Evolutionary conservation across 2,329 filamentous ascomycete species (phyloP).

Genomic region (Pestalotiopsis sp.): DNA sequence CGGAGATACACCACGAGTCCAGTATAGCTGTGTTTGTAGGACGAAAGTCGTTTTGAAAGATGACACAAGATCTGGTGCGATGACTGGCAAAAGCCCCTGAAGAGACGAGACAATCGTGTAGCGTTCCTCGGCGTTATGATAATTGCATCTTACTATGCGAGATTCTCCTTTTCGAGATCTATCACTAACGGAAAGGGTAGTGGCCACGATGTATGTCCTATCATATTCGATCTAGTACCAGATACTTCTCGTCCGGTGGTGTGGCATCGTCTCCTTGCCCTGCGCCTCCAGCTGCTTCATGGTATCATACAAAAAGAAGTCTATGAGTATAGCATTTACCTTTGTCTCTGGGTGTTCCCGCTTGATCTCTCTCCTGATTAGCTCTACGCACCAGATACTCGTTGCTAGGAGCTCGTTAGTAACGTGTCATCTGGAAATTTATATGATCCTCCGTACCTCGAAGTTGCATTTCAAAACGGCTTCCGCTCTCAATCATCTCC

Average conservation of each 20-base stretch:
- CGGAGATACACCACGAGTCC: no score
- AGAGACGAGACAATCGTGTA: no score
- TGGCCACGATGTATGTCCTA: no score
- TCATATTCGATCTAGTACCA: slow-evolving; percentile 78
- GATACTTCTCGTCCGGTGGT: slow-evolving; percentile 90
- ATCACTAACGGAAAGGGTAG: no score
- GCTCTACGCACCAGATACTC: slow-evolving; percentile 94
- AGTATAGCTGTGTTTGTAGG: no score
- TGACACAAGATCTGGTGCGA: no score
- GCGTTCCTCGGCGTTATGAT: no score
- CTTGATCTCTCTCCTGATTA: slow-evolving; percentile 81
- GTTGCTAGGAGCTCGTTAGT: slow-evolving; percentile 56
- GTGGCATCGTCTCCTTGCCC: slow-evolving; percentile 67
- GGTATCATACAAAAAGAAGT: slow-evolving; percentile 95
- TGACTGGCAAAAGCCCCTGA: no score
- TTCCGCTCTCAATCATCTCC: slow-evolving; percentile 69
- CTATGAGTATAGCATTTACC: slow-evolving; percentile 88
- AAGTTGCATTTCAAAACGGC: slow-evolving; percentile 82
- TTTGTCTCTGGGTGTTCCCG: slow-evolving; percentile 70
- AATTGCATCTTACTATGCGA: no score
- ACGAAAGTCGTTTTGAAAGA: no score
- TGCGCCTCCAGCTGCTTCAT: slow-evolving; percentile 81
- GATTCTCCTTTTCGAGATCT: not conserved
- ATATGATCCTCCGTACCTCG: slow-evolving; percentile 55
- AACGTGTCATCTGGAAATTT: not conserved